Evolutionary conservation across 345 rosid species (phyloP).

Genomic region (Erodium maritimum): DNA sequence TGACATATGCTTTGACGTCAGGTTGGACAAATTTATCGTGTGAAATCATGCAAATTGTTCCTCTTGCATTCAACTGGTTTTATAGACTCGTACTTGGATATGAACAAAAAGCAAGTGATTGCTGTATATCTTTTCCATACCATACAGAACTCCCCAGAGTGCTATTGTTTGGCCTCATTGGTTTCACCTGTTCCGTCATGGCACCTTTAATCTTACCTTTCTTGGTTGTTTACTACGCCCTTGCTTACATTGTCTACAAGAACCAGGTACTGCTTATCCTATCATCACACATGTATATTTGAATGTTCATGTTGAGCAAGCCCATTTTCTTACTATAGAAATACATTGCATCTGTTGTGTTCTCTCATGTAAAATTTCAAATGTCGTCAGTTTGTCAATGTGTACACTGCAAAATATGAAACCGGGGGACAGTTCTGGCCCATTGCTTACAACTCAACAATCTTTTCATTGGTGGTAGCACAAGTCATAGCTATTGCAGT

Average conservation of each 20-base stretch:
- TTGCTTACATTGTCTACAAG: conserved; percentile 60
- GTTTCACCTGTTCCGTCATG: conserved; percentile 73
- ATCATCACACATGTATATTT: too few species aligned
- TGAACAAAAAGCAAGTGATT: conserved; percentile 31
- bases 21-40: conserved; percentile 88
- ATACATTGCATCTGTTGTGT: not conserved
- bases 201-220: conserved; percentile 80
- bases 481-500: conserved; percentile 81
- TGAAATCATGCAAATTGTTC: conserved; percentile 64
- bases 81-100: conserved; percentile 34
- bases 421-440: conserved; percentile 89
- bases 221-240: conserved; percentile 55
- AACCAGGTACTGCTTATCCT: conserved; percentile 45
- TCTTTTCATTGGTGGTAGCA: conserved; percentile 70
- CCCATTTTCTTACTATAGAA: not conserved
- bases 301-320: too few species aligned
- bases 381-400: conserved; percentile 58
- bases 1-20: conserved; percentile 81
- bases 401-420: conserved; percentile 58
- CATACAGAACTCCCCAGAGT: conserved; percentile 82
- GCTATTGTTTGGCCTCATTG: conserved; percentile 70
- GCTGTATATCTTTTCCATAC: conserved; percentile 51
- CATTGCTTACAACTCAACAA: conserved; percentile 64
- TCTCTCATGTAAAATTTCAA: not conserved
- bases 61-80: conserved; percentile 38